Conservation (phyloP, 179 eudicot genomes). For the Gypsophila paniculata region DNA sequence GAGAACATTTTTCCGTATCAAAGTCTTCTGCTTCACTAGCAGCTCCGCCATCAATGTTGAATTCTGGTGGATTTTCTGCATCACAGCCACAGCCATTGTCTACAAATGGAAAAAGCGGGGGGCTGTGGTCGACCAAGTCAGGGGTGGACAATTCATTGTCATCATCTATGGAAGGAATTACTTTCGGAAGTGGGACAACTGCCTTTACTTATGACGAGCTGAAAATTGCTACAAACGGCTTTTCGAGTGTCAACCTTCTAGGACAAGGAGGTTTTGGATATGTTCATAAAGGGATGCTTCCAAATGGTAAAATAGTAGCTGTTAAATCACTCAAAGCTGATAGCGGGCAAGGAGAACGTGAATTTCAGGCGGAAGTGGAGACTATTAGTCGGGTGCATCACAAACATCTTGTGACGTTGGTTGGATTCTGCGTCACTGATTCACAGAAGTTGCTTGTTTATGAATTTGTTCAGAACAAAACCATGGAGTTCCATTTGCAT, state of each 20-base stretch:
- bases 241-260: constrained; percentile 69
- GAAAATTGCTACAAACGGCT: constrained; percentile 78
- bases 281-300: constrained; percentile 86
- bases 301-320: constrained; percentile 87
- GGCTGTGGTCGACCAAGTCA: constrained; percentile 64
- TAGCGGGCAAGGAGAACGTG: constrained; percentile 94
- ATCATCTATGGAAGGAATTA: constrained; percentile 58
- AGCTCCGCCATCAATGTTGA: constrained; percentile 44
- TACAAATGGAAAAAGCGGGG: constrained; percentile 57
- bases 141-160: constrained; percentile 44
- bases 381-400: constrained; percentile 96
- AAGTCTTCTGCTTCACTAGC: constrained; percentile 37
- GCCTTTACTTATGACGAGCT: constrained; percentile 75
- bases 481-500: constrained; percentile 90
- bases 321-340: constrained; percentile 80
- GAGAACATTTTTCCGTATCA: constrained; percentile 23
- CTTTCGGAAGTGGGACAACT: constrained; percentile 57
- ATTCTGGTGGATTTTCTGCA: constrained; percentile 32
- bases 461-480: constrained; percentile 80
- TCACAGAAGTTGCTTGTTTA: constrained; percentile 78
- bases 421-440: constrained; percentile 81
- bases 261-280: constrained; percentile 98
- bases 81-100: constrained; percentile 37
- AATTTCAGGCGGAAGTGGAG: constrained; percentile 95
- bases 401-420: constrained; percentile 92